Percentiles rank a stretch among this genome's conserved stretches.
Conservation (phyloP, 2,329 filamentous ascomycete species). For the Onygenales sp. region DNA sequence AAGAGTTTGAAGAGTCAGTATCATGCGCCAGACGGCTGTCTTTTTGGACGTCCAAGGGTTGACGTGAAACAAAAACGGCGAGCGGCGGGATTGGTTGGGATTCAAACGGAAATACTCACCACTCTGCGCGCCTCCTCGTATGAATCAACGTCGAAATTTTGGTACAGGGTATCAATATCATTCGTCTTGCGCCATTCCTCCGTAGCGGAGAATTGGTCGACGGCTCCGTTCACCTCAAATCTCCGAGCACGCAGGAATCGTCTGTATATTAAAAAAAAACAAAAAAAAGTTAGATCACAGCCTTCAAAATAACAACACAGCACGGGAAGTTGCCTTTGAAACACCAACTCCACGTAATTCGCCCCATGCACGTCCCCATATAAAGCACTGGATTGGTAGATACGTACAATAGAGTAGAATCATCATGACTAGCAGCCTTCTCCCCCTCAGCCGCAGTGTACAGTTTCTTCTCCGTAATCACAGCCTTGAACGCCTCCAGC, state of each 20-base stretch:
- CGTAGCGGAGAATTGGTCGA: slow-evolving; percentile 75
- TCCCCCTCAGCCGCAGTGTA: slow-evolving; percentile 28
- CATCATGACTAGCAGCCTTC: slow-evolving; percentile 34
- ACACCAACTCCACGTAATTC: no score
- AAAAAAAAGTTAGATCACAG: neutral
- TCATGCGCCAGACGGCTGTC: neutral
- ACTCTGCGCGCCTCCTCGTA: slow-evolving; percentile 68
- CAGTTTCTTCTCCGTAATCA: slow-evolving; percentile 54
- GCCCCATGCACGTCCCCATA: slow-evolving; percentile 1
- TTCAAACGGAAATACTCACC: slow-evolving; percentile 38
- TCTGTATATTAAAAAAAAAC: slow-evolving; percentile 34
- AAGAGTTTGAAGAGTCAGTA: neutral
- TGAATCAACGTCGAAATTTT: slow-evolving; percentile 73
- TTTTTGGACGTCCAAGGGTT: slow-evolving; percentile 4
- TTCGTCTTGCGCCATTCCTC: slow-evolving; percentile 80
- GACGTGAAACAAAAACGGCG: slow-evolving; percentile 1
- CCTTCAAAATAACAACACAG: neutral
- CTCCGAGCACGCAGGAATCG: slow-evolving; percentile 78
- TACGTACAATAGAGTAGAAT: slow-evolving; percentile 39
- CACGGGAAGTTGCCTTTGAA: no score
- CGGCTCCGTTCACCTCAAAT: slow-evolving; percentile 69
- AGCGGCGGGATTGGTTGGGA: neutral
- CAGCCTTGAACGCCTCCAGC: slow-evolving; percentile 61
- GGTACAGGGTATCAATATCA: slow-evolving; percentile 68
- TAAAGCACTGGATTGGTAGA: neutral